Evolutionary conservation across 352 stramenopile genomes (phyloP).

Genomic region (Globisporangium sylvaticum): DNA sequence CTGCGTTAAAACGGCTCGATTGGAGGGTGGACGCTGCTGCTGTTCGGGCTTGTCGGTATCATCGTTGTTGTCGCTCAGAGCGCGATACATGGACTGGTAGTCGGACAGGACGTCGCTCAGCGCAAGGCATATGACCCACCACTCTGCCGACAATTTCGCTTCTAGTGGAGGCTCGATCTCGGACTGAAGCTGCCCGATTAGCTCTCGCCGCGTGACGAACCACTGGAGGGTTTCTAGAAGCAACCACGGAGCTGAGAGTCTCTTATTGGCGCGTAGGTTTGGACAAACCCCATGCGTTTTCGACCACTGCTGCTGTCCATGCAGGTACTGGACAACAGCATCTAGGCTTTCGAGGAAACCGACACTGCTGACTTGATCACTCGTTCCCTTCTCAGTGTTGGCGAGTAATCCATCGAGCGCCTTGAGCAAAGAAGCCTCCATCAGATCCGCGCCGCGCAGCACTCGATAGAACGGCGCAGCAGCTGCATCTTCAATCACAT

Average conservation of each 20-base stretch:
- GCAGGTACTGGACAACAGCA: background rate
- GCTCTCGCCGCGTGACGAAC: constrained; percentile 12
- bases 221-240: constrained; percentile 11
- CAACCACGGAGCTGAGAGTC: background rate
- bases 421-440: background rate
- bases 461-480: constrained; percentile 18
- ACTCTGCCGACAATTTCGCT: constrained; percentile 4
- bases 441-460: background rate
- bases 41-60: background rate
- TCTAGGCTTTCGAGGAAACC: background rate
- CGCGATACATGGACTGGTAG: background rate
- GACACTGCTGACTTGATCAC: background rate
- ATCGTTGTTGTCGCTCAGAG: background rate
- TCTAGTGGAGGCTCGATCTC: background rate
- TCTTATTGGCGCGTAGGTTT: background rate
- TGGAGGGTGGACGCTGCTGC: background rate
- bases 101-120: constrained; percentile 13
- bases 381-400: background rate
- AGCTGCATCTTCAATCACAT: constrained; percentile 3
- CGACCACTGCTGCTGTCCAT: background rate
- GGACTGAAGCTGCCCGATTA: constrained; percentile 5
- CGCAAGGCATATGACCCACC: constrained; percentile 12
- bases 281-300: background rate
- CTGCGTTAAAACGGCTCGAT: background rate
- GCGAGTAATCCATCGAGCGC: background rate